Evolutionary conservation across 257 asterid species (phyloP), one percentile per base, ranked within the genome.

Genomic region (Capsicum chinense): DNA sequence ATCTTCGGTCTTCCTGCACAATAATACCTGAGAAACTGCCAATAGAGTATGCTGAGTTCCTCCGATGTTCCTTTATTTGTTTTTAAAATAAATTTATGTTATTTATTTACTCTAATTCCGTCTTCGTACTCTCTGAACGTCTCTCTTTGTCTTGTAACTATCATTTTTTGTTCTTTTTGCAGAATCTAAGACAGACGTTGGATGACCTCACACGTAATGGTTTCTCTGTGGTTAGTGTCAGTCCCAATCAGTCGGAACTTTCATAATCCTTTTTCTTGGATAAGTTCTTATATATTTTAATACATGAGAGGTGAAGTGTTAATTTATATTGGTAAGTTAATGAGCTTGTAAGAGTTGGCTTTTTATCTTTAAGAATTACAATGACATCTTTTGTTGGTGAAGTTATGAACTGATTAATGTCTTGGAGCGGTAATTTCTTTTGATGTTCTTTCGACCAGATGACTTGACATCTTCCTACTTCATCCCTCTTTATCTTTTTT

Each of bases 181-280:
- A 94, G 98, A 96, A 96, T 89, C 89, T 96, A 79, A 90, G 98
- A 80, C 99, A 96, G 93, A 94, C 98, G 33, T 87, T 96, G 91
- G 99, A 94, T 86, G 98, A 94, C 89, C 89, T 96, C 92, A 96
- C 99, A 83, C 94, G 97, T 69, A 88, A 92, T 83, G 99, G 98
- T 81, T 94, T 93, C 90, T 96, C 99, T 84, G 97, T 96, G 89
- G 99, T 96, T 91, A 92, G 99, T 94, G 83, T 70, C 21, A 13
- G 83, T 81, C 83, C 62, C 59, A 76, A 84, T 47, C 56, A 82
- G 76, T 59, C 79, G 63, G 64, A 52, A 76, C 62, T 76, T 76
- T 76, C 64, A 76, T 54, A 3, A 52, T 52, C 8, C 81, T 9
- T 76, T 52, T 76, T 76, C 48, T 52, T 70, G 57, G 37, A 70